Conservation (phyloP, 352 stramenopile genomes). For the Pythium guiyangense region DNA sequence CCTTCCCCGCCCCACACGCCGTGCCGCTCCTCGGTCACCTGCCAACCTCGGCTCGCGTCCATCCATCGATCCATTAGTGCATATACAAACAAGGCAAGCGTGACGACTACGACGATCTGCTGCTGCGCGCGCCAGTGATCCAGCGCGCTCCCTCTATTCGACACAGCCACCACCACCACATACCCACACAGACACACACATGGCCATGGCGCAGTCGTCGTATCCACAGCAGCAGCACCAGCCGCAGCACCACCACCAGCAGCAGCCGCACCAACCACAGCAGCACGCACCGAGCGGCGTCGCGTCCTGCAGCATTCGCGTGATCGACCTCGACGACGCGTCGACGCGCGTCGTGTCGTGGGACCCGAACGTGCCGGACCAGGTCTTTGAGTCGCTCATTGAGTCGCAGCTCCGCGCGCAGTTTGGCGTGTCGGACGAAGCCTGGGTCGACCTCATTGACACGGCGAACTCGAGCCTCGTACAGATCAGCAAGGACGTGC, state of each 20-base stretch:
- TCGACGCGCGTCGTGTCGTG: conserved; percentile 69
- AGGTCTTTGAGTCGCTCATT: conserved; percentile 78
- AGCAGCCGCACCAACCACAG: not conserved
- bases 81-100: too few species aligned
- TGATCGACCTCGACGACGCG: conserved; percentile 85
- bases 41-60: not conserved
- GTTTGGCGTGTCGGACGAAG: conserved; percentile 81
- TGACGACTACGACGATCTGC: too few species aligned
- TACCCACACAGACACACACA: not conserved
- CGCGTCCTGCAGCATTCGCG: conserved; percentile 50
- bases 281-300: not conserved
- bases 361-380: conserved; percentile 75
- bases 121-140: not conserved
- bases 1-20: not conserved
- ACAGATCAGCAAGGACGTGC: conserved; percentile 75
- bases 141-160: not conserved
- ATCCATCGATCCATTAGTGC: not conserved
- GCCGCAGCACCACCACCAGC: not conserved
- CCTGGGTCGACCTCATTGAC: conserved; percentile 85
- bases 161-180: not conserved
- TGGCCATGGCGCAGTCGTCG: not conserved
- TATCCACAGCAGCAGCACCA: not conserved
- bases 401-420: conserved; percentile 67
- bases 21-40: not conserved
- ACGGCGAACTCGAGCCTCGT: conserved; percentile 76